These are phyloP conservation scores for Chaetothyriales sp. DNA, from an alignment of 2,329 filamentous ascomycete genomes.

Conservation along the genomic window DNA sequence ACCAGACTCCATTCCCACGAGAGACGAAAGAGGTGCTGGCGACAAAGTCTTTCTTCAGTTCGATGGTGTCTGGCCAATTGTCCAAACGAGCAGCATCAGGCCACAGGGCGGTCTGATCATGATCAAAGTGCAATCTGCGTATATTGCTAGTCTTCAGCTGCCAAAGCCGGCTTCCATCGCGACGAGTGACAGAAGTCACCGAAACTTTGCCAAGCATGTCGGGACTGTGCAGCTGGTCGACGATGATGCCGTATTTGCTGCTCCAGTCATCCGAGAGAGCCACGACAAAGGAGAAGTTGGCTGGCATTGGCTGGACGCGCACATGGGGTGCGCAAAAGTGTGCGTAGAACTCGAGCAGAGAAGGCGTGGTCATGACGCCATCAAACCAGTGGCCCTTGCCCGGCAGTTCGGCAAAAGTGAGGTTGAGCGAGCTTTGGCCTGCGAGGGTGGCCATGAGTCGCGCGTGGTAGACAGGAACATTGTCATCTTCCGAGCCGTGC, in stretches of 20 bases:
- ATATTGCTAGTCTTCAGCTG: constrained; percentile 32
- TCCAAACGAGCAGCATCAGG: constrained; percentile 2
- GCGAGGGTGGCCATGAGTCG: constrained; percentile 40
- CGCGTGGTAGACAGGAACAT: constrained; percentile 46
- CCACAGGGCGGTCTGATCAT: neutral
- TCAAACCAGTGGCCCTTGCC: constrained; percentile 41
- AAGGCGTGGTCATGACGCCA: constrained; percentile 40
- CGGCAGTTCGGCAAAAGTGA: constrained; percentile 38
- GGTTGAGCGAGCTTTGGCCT: constrained; percentile 28
- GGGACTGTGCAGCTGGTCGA: constrained; percentile 37
- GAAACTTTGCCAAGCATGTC: constrained; percentile 38
- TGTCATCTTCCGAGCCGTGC: constrained; percentile 44
- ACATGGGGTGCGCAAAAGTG: constrained; percentile 20
- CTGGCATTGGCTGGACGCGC: constrained; percentile 12
- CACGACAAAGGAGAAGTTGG: constrained; percentile 36
- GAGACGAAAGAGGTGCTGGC: constrained; percentile 20
- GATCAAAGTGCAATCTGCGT: constrained; percentile 25
- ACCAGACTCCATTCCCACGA: constrained; percentile 15
- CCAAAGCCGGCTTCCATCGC: constrained; percentile 21
- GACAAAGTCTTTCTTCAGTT: constrained; percentile 13
- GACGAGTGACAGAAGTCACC: constrained; percentile 22
- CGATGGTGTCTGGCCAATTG: constrained; percentile 1
- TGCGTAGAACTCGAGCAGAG: constrained; percentile 37
- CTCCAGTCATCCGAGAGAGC: constrained; percentile 41
- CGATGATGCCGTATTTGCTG: constrained; percentile 37